Percentiles rank a stretch among this genome's conserved stretches.
Conservation (phyloP, 805 yeast genomes). For the Metschnikowia koreensis region DNA sequence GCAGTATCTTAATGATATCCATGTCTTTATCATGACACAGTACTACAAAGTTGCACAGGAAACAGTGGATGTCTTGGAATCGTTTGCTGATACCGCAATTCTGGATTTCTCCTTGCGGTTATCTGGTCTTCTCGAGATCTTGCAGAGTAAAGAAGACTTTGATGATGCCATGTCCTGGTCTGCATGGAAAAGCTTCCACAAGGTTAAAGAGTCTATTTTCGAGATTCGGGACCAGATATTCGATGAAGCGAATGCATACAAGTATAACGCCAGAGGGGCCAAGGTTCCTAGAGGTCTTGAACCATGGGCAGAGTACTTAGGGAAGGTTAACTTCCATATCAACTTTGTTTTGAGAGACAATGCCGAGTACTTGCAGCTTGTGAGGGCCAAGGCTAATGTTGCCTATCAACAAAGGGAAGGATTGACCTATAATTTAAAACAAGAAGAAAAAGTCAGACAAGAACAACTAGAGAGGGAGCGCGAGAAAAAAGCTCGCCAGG, state of each 20-base stretch:
- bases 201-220: conserved; percentile 53
- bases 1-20: conserved; percentile 24
- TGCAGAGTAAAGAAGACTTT: conserved; percentile 13
- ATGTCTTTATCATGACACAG: conserved; percentile 25
- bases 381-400: conserved; percentile 43
- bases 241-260: conserved; percentile 27
- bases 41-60: conserved; percentile 35
- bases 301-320: conserved; percentile 33
- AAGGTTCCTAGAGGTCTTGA: conserved; percentile 39
- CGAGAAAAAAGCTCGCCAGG: not conserved
- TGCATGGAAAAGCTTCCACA: conserved; percentile 53
- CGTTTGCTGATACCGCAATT: conserved; percentile 67
- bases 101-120: conserved; percentile 63
- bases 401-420: conserved; percentile 41
- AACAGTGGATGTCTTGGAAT: conserved; percentile 66
- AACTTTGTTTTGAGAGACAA: conserved; percentile 55
- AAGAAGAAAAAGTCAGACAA: conserved; percentile 1
- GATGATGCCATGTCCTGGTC: conserved; percentile 24
- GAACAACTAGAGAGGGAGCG: conserved; percentile 3
- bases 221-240: conserved; percentile 52
- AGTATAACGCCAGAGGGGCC: conserved; percentile 15
- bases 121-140: conserved; percentile 43
- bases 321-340: conserved; percentile 45
- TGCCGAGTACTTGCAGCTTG: conserved; percentile 41
- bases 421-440: conserved; percentile 10